A percentile compares a stretch with the other conserved stretches of the same genome.
Evolutionary conservation across 1,284 basidiomycete species (phyloP).

Genomic region (Lentinula novae-zelandiae): DNA sequence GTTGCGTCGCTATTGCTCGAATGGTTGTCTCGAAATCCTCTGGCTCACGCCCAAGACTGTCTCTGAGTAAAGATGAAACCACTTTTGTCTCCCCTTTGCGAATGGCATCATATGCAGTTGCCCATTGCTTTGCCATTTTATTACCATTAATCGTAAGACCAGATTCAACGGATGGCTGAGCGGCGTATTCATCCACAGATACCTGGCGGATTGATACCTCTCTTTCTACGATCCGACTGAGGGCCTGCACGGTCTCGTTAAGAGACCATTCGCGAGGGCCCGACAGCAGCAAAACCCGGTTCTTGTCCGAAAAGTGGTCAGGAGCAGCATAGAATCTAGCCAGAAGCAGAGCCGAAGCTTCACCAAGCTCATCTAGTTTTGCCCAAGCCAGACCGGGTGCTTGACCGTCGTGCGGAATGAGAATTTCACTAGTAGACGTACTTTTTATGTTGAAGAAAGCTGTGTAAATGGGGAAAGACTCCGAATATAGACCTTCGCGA

Average conservation of each 20-base stretch:
- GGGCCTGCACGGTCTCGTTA: neutral
- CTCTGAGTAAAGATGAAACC: neutral
- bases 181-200: conserved; percentile 1
- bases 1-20: neutral
- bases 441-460: neutral
- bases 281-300: neutral
- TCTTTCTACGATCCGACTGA: neutral
- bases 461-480: conserved; percentile 1
- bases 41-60: conserved; percentile 1
- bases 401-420: conserved; percentile 1
- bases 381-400: conserved; percentile 5
- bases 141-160: neutral
- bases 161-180: neutral
- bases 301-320: neutral
- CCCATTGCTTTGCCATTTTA: conserved; percentile 1
- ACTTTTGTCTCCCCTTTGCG: neutral
- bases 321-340: neutral
- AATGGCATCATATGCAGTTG: conserved; percentile 3
- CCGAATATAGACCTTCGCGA: conserved; percentile 3
- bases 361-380: conserved; percentile 5
- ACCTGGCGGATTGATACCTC: conserved; percentile 1
- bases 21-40: conserved; percentile 3
- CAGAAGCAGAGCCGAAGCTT: neutral
- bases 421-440: neutral
- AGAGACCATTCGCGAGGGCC: conserved; percentile 4